phyloP scores from a whole-genome alignment of 179 eudicot genomes.

The Drosera spatulata region DNA sequence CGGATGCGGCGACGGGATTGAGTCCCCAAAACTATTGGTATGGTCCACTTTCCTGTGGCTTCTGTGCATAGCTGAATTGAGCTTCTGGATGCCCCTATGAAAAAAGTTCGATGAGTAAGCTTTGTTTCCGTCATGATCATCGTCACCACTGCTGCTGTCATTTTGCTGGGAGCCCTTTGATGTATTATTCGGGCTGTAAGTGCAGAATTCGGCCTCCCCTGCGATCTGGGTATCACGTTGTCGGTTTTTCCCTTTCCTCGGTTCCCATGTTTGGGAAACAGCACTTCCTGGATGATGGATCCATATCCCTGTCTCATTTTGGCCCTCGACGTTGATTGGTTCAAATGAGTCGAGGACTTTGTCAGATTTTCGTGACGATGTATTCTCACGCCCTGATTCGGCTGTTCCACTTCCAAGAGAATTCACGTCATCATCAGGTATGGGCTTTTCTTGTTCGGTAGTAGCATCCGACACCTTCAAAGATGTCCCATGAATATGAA shows the following conservation, averaged over 20 bases:
- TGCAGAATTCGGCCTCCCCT: constrained; percentile 10
- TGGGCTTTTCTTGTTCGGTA: background rate
- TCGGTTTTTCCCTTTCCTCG: constrained; percentile 58
- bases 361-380: constrained; percentile 16
- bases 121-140: constrained; percentile 25
- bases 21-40: constrained; percentile 9
- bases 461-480: background rate
- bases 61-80: constrained; percentile 39
- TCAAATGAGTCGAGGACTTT: constrained; percentile 49
- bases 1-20: constrained; percentile 33
- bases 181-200: constrained; percentile 22
- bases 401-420: constrained; percentile 15
- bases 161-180: constrained; percentile 18
- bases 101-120: constrained; percentile 17
- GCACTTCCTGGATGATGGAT: constrained; percentile 83
- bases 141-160: constrained; percentile 47
- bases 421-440: constrained; percentile 6
- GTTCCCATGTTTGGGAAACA: constrained; percentile 65
- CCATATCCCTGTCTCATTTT: constrained; percentile 76
- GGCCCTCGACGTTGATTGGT: constrained; percentile 62
- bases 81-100: constrained; percentile 42
- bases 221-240: constrained; percentile 24
- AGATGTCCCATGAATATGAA: background rate
- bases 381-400: constrained; percentile 9
- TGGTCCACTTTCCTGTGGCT: constrained; percentile 25